Conservation (phyloP, 495 filamentous ascomycete genomes). For the Penicillium pulvis region DNA sequence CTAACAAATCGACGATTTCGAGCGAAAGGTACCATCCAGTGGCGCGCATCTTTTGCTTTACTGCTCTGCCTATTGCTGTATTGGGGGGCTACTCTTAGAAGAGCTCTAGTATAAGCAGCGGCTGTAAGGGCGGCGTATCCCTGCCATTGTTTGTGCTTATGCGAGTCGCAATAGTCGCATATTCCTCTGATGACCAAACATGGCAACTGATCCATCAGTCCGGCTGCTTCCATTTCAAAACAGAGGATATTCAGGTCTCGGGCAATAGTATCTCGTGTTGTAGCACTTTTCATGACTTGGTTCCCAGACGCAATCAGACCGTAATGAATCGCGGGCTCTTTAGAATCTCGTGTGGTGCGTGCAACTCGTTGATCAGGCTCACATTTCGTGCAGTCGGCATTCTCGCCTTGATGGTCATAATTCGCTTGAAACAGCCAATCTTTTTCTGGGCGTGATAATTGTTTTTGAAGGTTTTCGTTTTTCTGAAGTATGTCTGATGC, state of each 20-base stretch:
- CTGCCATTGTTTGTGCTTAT: conserved; percentile 11
- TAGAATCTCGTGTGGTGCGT: conserved; percentile 9
- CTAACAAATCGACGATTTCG: conserved; percentile 32
- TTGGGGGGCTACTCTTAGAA: neutral
- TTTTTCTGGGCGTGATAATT: conserved; percentile 26
- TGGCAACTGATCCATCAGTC: conserved; percentile 3
- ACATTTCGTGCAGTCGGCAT: conserved; percentile 16
- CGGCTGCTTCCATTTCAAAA: conserved; percentile 15
- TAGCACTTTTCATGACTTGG: conserved; percentile 38
- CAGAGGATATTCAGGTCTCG: neutral
- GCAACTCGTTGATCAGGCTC: conserved; percentile 11
- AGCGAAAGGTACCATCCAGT: conserved; percentile 25
- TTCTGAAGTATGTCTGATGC: neutral
- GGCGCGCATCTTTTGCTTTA: neutral
- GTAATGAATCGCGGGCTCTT: conserved; percentile 28
- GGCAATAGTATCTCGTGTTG: conserved; percentile 23
- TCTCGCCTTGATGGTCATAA: conserved; percentile 25
- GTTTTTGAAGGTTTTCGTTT: conserved; percentile 21
- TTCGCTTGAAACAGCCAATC: conserved; percentile 28
- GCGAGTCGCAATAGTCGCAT: conserved; percentile 10
- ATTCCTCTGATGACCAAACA: conserved; percentile 7
- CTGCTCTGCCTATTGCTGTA: neutral
- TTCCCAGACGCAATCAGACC: conserved; percentile 43
- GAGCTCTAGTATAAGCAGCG: neutral
- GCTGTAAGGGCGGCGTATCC: conserved; percentile 1